phyloP scores from a whole-genome alignment of 768 basidiomycete species.

The Xanthoconium stramineum region DNA sequence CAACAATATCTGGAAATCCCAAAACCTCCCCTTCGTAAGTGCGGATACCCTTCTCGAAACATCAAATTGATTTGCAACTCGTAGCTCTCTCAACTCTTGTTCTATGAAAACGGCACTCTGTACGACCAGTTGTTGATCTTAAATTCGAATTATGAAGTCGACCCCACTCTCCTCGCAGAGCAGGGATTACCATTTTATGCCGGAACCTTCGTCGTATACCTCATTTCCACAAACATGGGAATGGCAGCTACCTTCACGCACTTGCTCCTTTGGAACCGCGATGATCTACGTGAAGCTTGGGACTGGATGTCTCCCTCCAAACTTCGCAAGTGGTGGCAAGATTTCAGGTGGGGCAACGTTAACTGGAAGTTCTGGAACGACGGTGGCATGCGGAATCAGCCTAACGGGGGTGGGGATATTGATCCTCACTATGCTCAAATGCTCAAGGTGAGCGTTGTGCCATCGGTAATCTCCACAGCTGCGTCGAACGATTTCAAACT shows the following conservation, averaged over 20 bases:
- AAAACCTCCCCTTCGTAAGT: slow-evolving; percentile 56
- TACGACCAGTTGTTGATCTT: background rate
- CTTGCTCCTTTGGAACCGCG: slow-evolving; percentile 51
- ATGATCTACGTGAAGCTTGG: slow-evolving; percentile 47
- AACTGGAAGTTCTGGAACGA: slow-evolving; percentile 38
- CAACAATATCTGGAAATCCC: slow-evolving; percentile 54
- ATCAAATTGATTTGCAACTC: background rate
- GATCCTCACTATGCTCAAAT: slow-evolving; percentile 61
- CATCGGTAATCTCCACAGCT: slow-evolving; percentile 13
- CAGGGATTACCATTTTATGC: slow-evolving; percentile 36
- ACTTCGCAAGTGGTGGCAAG: slow-evolving; percentile 24
- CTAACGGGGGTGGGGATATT: slow-evolving; percentile 37
- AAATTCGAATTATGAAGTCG: slow-evolving; percentile 28
- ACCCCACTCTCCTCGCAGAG: slow-evolving; percentile 44
- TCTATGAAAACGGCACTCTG: background rate
- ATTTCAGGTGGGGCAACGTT: slow-evolving; percentile 28
- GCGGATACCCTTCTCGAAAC: background rate
- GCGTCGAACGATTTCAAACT: background rate
- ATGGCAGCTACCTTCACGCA: slow-evolving; percentile 52
- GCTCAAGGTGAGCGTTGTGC: slow-evolving; percentile 28
- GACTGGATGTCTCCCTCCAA: slow-evolving; percentile 40
- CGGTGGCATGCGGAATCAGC: slow-evolving; percentile 18
- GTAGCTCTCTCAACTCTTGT: slow-evolving; percentile 1
- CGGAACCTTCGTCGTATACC: slow-evolving; percentile 21
- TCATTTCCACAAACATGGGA: slow-evolving; percentile 20